Evolutionary conservation across 257 asterid species (phyloP).

Genomic region (Solanum bukasovii): DNA sequence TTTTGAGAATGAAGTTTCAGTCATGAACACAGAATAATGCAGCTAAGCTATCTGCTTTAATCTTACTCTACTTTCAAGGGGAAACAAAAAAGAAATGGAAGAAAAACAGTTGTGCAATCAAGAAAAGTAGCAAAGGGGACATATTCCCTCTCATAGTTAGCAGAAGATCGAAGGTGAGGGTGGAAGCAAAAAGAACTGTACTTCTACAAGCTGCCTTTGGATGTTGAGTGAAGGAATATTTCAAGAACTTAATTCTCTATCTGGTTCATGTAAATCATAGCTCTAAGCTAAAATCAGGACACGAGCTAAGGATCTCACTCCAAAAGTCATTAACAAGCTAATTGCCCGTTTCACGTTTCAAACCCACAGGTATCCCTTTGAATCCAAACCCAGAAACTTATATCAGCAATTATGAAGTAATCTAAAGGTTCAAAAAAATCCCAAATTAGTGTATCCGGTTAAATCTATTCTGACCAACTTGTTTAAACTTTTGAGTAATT

Average conservation of each 20-base stretch:
- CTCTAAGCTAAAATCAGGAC: background rate
- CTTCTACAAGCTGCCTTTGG: background rate
- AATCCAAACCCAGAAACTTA: background rate
- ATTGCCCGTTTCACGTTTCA: background rate
- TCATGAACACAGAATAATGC: background rate
- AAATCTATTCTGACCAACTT: background rate
- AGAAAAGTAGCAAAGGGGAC: background rate
- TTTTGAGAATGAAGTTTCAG: background rate
- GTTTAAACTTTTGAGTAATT: background rate
- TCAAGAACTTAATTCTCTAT: background rate
- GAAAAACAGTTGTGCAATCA: background rate
- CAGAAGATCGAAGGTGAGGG: background rate
- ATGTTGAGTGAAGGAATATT: background rate
- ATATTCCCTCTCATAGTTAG: background rate
- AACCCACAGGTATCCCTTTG: background rate
- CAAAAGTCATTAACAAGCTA: background rate
- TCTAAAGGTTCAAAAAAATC: background rate
- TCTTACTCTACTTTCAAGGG: background rate
- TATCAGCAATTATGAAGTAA: background rate
- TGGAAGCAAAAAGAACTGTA: background rate
- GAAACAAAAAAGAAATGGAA: background rate
- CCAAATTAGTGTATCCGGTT: background rate
- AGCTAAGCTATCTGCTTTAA: background rate
- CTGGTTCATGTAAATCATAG: background rate
- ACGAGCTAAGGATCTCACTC: background rate